Base-by-base conservation (phyloP, 164 flowering plant species). In the Sextonia rubra region DNA sequence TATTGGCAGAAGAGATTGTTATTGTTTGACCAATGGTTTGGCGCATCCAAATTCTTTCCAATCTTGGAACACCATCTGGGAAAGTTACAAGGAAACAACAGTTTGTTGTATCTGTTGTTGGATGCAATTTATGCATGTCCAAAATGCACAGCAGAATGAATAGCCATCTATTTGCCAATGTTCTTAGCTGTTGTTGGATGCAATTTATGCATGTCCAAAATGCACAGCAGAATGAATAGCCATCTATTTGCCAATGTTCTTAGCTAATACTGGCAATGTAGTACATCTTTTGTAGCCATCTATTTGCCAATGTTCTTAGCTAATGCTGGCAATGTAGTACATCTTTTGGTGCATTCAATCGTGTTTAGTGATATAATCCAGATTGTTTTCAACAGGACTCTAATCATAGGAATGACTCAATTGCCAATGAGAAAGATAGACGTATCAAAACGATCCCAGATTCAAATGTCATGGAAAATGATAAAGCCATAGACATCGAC, bases 401-500 rank as follows among this genome's bases (percentile, higher is more conserved):
- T 29, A 79, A 70, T n/a, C 62, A 20, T 24, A 25, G 26, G 56
- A 23, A 44, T 9, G 44, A 7, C 48, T 17, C 11, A 47, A 2
- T 44, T 48, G 68, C 27, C 14, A 72, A 72, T 26, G 68, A 63
- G 68, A 72, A 64, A 48, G 30, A 27, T 1, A 64, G 47, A 77
- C 44, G 44, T 7, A 37, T 8, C 9, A 83, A 75, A 70, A 56
- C 75, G 14, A 76, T 73, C 23, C 65, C 76, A 17, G 69, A 30
- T 76, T 20, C 75, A 64, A 76, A 66, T 30, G 77, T 76, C 37
- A 44, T 75, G 5, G 83, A 79, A 55, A 93, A 87, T 55, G 74
- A 83, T 71, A 74, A 67, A 7, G 80, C 80, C 66, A 68, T 84
- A 37, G 96, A 89, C 77, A 87, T 73, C 4, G 88, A 86, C 55